A percentile compares a stretch with the other conserved stretches of the same genome.
Conservation (phyloP, 352 stramenopile species). For the Globisporangium apiculatum region DNA sequence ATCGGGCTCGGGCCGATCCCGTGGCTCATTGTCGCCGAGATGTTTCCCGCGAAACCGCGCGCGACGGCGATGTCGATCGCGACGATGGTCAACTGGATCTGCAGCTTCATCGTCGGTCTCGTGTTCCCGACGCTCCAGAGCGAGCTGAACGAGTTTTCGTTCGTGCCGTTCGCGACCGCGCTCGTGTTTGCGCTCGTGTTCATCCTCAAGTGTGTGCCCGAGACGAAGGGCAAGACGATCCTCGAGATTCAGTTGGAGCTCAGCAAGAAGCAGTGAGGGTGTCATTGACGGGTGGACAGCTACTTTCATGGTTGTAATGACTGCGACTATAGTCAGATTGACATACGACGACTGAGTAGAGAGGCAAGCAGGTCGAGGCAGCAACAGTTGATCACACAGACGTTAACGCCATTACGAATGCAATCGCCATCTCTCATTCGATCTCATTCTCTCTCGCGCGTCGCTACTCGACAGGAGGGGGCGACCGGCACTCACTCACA, state of each 20-base stretch:
- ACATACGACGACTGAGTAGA: too few relatives aligned
- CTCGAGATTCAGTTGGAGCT: slow-evolving; percentile 64
- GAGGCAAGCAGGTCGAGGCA: too few relatives aligned
- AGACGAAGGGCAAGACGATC: slow-evolving; percentile 87
- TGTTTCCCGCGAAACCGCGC: slow-evolving; percentile 93
- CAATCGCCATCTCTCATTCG: too few relatives aligned
- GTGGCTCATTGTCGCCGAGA: slow-evolving; percentile 96
- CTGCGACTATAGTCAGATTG: too few relatives aligned
- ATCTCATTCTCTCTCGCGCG: too few relatives aligned
- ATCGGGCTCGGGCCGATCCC: slow-evolving; percentile 88
- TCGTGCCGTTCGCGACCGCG: slow-evolving; percentile 84
- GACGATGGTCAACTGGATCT: slow-evolving; percentile 94
- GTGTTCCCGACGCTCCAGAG: slow-evolving; percentile 90
- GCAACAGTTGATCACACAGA: too few relatives aligned
- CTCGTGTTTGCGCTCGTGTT: slow-evolving; percentile 79
- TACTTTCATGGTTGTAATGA: too few relatives aligned
- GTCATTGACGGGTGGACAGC: too few relatives aligned
- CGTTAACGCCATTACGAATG: too few relatives aligned
- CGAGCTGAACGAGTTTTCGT: slow-evolving; percentile 81
- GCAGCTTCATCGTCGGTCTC: slow-evolving; percentile 93
- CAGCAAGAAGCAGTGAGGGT: slow-evolving; percentile 17
- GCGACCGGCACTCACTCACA: too few relatives aligned
- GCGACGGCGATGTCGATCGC: slow-evolving; percentile 86
- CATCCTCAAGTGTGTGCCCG: slow-evolving; percentile 78
- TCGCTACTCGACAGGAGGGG: too few relatives aligned